phyloP scores from a whole-genome alignment of 345 rosid genomes.

The Erodium maritimum region DNA sequence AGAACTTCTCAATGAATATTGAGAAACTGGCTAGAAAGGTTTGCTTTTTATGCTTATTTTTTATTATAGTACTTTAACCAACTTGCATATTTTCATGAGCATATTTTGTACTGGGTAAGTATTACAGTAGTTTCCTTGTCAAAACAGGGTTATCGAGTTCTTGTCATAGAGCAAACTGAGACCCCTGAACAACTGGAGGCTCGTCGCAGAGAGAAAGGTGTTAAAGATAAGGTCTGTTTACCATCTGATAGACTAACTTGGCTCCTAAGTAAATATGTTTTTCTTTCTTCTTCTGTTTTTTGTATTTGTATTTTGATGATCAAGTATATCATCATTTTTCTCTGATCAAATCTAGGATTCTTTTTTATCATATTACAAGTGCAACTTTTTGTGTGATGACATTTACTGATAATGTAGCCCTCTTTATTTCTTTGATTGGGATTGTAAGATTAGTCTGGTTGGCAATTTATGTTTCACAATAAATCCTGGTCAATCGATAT shows the following conservation, averaged over 20 bases:
- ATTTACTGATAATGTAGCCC: background rate
- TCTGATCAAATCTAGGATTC: background rate
- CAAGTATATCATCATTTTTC: too few species aligned
- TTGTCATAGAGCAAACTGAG: constrained; percentile 94
- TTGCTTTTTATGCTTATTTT: constrained; percentile 9
- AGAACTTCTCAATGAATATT: constrained; percentile 69
- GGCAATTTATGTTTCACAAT: background rate
- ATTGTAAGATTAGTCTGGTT: background rate
- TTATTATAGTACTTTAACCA: too few species aligned
- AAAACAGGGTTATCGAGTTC: constrained; percentile 89
- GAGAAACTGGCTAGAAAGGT: constrained; percentile 96
- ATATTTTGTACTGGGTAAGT: constrained; percentile 8
- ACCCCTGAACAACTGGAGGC: constrained; percentile 91
- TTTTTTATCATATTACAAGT: background rate
- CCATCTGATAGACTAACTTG: background rate
- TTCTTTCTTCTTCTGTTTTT: too few species aligned
- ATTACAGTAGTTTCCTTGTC: constrained; percentile 16
- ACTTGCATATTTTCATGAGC: constrained; percentile 7
- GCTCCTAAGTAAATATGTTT: background rate
- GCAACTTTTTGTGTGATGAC: background rate
- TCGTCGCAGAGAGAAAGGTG: constrained; percentile 82
- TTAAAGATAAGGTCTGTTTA: constrained; percentile 72
- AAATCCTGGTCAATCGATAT: background rate
- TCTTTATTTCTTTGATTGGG: background rate
- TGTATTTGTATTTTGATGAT: background rate